phyloP scores from a whole-genome alignment of 1,284 basidiomycete species.

The Chondrostereum purpureum region DNA sequence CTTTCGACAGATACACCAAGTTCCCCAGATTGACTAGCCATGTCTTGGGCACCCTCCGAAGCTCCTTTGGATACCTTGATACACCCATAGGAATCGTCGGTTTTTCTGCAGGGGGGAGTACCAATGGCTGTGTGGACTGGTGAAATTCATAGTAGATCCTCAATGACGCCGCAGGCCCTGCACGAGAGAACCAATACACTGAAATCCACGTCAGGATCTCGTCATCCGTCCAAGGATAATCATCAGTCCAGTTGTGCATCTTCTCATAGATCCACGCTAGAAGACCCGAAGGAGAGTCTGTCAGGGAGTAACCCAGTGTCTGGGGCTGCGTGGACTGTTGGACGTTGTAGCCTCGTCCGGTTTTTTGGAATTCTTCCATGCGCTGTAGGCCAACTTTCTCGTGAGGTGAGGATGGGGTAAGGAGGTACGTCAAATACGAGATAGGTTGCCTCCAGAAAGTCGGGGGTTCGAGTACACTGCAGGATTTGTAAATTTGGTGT shows the following conservation, averaged over 20 bases:
- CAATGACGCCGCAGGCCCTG: conserved; percentile 36
- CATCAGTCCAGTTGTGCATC: conserved; percentile 39
- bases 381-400: conserved; percentile 31
- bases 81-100: conserved; percentile 11
- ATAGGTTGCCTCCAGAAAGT: conserved; percentile 18
- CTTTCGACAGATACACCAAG: conserved; percentile 1
- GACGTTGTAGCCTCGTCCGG: conserved; percentile 23
- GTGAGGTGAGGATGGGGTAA: conserved; percentile 21
- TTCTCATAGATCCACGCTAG: conserved; percentile 55
- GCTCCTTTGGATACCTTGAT: conserved; percentile 10
- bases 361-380: conserved; percentile 21
- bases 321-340: conserved; percentile 31
- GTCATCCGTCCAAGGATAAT: conserved; percentile 45
- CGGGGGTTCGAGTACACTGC: conserved; percentile 21
- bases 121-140: neutral
- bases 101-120: conserved; percentile 2
- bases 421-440: conserved; percentile 18
- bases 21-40: conserved; percentile 1
- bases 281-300: conserved; percentile 38
- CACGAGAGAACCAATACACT: conserved; percentile 41
- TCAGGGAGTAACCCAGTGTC: conserved; percentile 32
- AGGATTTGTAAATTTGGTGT: too few relatives aligned
- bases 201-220: conserved; percentile 43
- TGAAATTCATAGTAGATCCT: conserved; percentile 33
- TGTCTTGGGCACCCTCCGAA: conserved; percentile 4